A percentile compares a stretch with the other conserved stretches of the same genome.
phyloP scores from a whole-genome alignment of 1,284 basidiomycete genomes.

The Pyrrhoderma lamaoense region DNA sequence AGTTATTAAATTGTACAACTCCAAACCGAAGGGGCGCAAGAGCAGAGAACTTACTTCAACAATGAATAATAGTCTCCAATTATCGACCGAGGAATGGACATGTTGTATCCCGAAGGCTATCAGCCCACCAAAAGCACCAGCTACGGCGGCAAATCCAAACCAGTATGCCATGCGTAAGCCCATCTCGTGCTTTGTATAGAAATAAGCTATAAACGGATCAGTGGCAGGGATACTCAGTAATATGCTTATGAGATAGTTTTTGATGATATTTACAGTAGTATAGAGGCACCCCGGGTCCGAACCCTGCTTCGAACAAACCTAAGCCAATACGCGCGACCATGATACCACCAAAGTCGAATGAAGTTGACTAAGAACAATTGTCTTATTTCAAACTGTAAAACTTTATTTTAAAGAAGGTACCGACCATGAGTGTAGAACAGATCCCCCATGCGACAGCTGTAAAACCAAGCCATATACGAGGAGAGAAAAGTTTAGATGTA shows the following conservation, averaged over 20 bases:
- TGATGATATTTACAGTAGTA: conserved; percentile 52
- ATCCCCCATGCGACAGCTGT: conserved; percentile 66
- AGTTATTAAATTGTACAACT: neutral
- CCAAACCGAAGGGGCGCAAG: too few species aligned
- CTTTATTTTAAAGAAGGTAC: neutral
- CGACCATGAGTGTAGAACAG: conserved; percentile 62
- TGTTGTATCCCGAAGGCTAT: conserved; percentile 68
- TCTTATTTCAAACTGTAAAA: neutral
- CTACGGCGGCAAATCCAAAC: conserved; percentile 75
- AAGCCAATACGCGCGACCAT: conserved; percentile 53
- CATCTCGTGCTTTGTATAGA: conserved; percentile 67
- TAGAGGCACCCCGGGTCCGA: conserved; percentile 65
- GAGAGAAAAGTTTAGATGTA: conserved; percentile 57
- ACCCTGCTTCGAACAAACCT: conserved; percentile 67
- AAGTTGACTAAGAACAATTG: conserved; percentile 38
- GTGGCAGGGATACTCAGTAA: neutral
- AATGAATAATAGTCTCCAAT: conserved; percentile 70
- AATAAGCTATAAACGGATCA: conserved; percentile 44
- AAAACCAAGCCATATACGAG: conserved; percentile 57
- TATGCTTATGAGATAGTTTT: neutral
- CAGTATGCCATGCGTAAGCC: conserved; percentile 68
- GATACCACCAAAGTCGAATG: conserved; percentile 50
- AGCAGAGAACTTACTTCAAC: conserved; percentile 51
- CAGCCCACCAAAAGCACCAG: conserved; percentile 71
- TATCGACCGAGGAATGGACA: conserved; percentile 39